Conservation (phyloP, 2,329 filamentous ascomycete species). For the Aureobasidium sp. region DNA sequence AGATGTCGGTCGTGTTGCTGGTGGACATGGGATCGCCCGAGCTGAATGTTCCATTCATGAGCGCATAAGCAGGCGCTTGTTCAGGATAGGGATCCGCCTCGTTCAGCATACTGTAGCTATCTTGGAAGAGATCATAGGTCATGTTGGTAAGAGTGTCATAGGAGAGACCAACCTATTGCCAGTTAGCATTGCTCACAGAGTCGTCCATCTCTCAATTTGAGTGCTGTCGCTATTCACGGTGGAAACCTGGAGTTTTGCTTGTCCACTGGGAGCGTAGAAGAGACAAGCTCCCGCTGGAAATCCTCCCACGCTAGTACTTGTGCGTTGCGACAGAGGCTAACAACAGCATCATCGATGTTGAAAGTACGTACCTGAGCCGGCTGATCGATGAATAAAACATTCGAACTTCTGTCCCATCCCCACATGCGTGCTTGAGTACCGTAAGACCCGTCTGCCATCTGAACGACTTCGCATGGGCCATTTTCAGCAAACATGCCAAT, state of each 20-base stretch:
- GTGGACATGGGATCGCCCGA: slow-evolving; percentile 36
- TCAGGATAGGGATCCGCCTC: slow-evolving; percentile 22
- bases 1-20: slow-evolving; percentile 28
- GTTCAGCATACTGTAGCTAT: slow-evolving; percentile 31
- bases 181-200: background rate
- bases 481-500: slow-evolving; percentile 54
- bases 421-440: slow-evolving; percentile 51
- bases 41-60: slow-evolving; percentile 56
- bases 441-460: slow-evolving; percentile 36
- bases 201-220: background rate
- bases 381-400: slow-evolving; percentile 53
- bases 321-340: background rate
- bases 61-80: background rate
- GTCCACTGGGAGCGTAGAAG: background rate
- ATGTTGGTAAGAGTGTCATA: slow-evolving; percentile 56
- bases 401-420: slow-evolving; percentile 56
- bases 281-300: background rate
- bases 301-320: background rate
- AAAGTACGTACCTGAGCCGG: slow-evolving; percentile 46
- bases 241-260: background rate
- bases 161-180: slow-evolving; percentile 49
- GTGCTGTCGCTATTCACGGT: background rate
- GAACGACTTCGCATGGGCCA: slow-evolving; percentile 39
- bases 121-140: slow-evolving; percentile 43
- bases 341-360: background rate